Base-by-base conservation (phyloP, 352 stramenopile genomes). In the Phytopythium ostracodes region DNA sequence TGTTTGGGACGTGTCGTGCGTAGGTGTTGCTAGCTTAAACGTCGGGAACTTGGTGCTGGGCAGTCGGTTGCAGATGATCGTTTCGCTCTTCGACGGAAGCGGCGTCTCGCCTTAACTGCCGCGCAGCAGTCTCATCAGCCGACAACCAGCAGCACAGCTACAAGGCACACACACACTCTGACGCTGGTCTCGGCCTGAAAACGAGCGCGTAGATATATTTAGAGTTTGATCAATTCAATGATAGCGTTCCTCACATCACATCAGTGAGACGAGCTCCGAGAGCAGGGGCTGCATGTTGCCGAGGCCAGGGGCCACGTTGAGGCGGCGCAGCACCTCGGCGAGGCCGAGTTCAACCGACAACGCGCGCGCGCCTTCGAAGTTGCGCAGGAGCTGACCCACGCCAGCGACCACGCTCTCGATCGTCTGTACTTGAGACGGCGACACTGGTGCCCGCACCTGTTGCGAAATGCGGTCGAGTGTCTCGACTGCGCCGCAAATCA, bases 401-500 rank as follows among this genome's bases (percentile, higher is more conserved):
- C 78, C 84, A 9, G 76, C 70, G 44, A 93, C 76, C 14, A 94
- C 73, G 1, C 79, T 73, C 66, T 88, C 82, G 33, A 92, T 71
- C 15, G 70, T 80, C 36, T 81, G 67, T 11, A 84, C 71, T 44
- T 81, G 77, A 0, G 66, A 43, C 0, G 52, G 47, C 20, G 69
- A 64, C 36, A 50, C 53, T 10, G 35, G 22, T 1, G 67, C 56
- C 9, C 35, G 50, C 15, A 53, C 54, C n/a, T 60, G 57, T 14
- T 76, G 59, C 17, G 70, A 58, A 12, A 86, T 68, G 18, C 71
- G 69, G 31, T 92, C 82, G 24, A 94, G 71, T 4, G 79, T 84
- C 60, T 94, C 84, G 11, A 85, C 70, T 8, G 73, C 81, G 10
- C 84, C 84, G 31, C 80, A 89, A 25, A 94, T 70, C 24, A 94